These are phyloP conservation scores for Brassica balearica DNA, from an alignment of 441 rosid genomes.

Conservation along the genomic window DNA sequence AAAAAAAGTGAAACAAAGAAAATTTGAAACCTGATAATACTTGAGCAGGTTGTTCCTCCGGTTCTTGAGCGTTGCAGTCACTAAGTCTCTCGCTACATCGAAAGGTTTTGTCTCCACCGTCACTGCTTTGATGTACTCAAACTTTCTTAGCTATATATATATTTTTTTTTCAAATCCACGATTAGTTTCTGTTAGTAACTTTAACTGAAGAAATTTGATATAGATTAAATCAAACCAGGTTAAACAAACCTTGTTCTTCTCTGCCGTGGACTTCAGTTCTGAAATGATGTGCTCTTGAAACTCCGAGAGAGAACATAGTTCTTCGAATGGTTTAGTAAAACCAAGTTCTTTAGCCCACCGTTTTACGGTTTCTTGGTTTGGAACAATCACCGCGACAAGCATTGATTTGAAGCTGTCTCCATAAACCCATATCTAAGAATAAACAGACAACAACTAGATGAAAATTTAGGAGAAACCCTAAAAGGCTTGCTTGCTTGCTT, in stretches of 20 bases:
- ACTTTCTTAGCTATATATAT: constrained; percentile 66
- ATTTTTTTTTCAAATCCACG: constrained; percentile 1
- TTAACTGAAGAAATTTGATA: neutral
- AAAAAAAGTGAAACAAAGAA: neutral
- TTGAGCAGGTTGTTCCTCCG: constrained; percentile 74
- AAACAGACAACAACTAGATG: neutral
- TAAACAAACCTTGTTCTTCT: constrained; percentile 65
- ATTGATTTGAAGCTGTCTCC: constrained; percentile 87
- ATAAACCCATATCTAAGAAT: constrained; percentile 80
- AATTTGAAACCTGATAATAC: constrained; percentile 63
- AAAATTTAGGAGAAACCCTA: constrained; percentile 8
- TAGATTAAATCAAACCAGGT: neutral
- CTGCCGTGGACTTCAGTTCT: constrained; percentile 69
- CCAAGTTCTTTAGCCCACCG: constrained; percentile 77
- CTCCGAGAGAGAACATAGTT: constrained; percentile 72
- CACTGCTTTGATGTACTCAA: constrained; percentile 78
- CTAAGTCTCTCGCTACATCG: constrained; percentile 85
- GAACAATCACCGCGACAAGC: constrained; percentile 84
- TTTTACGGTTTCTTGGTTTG: constrained; percentile 63
- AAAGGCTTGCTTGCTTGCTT: constrained; percentile 12
- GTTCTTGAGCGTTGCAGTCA: constrained; percentile 96
- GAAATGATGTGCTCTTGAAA: constrained; percentile 58
- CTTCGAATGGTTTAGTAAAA: constrained; percentile 51
- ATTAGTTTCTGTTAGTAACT: neutral
- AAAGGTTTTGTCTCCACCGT: constrained; percentile 64